Conservation (phyloP, 1,139 yeast species). For the Saccharomycopsis phalli region DNA sequence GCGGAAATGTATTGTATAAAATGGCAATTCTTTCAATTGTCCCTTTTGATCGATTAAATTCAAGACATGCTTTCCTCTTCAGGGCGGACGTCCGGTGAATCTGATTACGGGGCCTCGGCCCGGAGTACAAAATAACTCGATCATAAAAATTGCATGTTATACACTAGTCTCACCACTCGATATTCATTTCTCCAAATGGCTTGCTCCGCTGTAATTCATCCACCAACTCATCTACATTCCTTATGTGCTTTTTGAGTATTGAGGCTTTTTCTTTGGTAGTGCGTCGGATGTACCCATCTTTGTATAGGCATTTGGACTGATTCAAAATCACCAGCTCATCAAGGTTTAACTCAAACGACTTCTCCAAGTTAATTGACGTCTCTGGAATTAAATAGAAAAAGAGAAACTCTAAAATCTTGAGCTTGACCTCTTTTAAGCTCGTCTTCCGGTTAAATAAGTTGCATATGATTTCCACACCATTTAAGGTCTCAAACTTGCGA, state of each 20-base stretch:
- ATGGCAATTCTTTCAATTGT: no score
- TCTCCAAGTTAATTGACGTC: slow-evolving; percentile 24
- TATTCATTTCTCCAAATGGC: slow-evolving; percentile 41
- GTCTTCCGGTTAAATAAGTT: slow-evolving; percentile 28
- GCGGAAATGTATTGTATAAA: no score
- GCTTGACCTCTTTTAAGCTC: slow-evolving; percentile 38
- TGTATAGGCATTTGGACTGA: slow-evolving; percentile 11
- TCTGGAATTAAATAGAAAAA: slow-evolving; percentile 71
- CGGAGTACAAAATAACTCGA: no score
- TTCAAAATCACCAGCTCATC: slow-evolving; percentile 19
- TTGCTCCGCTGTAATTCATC: slow-evolving; percentile 35
- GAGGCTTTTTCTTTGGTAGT: slow-evolving; percentile 46
- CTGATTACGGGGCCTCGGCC: no score
- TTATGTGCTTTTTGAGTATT: slow-evolving; percentile 39
- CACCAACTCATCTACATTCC: slow-evolving; percentile 39
- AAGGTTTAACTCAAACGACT: slow-evolving; percentile 19
- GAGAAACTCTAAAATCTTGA: slow-evolving; percentile 62
- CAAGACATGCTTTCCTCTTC: no score
- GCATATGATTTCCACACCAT: slow-evolving; percentile 53
- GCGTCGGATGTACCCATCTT: slow-evolving; percentile 27
- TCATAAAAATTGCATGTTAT: background rate
- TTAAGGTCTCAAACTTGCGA: slow-evolving; percentile 48
- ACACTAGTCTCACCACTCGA: slow-evolving; percentile 34
- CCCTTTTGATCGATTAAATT: no score
- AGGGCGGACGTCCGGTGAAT: no score